Conservation (phyloP, 371 early-diverging fungal species). For the Haplosporangium sp. region DNA sequence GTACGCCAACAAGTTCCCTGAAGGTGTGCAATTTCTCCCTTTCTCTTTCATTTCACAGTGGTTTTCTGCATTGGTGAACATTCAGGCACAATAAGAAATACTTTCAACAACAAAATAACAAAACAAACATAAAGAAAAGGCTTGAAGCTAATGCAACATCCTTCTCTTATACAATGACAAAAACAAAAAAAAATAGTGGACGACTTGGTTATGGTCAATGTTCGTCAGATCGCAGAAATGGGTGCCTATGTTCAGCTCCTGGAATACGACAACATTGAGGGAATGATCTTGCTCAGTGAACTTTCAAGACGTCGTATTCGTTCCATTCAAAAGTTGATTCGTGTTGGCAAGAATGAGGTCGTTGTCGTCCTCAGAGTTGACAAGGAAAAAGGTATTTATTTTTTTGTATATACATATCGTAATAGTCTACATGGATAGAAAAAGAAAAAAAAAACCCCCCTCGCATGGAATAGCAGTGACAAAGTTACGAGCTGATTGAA, state of each 20-base stretch:
- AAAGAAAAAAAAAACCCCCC: too few relatives aligned
- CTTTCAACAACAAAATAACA: too few relatives aligned
- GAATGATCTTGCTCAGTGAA: conserved; percentile 98
- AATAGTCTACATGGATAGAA: not conserved
- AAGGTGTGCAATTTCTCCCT: conserved; percentile 58
- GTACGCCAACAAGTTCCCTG: conserved; percentile 97
- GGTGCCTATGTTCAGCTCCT: conserved; percentile 97
- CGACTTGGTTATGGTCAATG: conserved; percentile 98
- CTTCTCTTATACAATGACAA: not conserved
- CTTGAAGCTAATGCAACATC: not conserved
- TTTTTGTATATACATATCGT: not conserved
- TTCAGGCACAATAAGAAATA: too few relatives aligned
- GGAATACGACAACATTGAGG: conserved; percentile 94
- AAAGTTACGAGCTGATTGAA: too few relatives aligned
- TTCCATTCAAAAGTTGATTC: conserved; percentile 97
- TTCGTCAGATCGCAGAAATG: conserved; percentile 97
- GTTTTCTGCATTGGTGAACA: not conserved
- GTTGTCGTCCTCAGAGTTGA: conserved; percentile 98
- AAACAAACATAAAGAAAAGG: too few relatives aligned
- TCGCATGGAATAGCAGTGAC: too few relatives aligned
- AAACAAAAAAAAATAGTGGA: conserved; percentile 69
- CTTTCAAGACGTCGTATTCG: conserved; percentile 98
- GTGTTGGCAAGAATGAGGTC: conserved; percentile 97
- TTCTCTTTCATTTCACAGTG: not conserved
- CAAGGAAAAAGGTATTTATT: conserved; percentile 91